Percentiles rank a stretch among this genome's conserved stretches.
Conservation (phyloP, 179 eudicot genomes). For the Camellia oleifera region DNA sequence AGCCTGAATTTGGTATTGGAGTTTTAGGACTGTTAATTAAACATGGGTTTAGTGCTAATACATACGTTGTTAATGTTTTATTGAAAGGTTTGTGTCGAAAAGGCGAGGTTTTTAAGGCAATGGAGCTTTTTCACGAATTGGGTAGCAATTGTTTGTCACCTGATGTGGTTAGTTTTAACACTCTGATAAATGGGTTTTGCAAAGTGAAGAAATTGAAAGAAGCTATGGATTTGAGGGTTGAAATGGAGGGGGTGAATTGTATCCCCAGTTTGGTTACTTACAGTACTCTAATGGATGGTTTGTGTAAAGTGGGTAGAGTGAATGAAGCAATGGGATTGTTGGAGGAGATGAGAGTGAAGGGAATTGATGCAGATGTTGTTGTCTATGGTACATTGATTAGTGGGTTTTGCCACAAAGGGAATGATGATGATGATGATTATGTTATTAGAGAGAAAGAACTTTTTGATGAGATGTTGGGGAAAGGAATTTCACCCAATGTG, state of each 20-base stretch:
- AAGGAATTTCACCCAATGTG: slow-evolving; percentile 51
- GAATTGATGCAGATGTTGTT: slow-evolving; percentile 44
- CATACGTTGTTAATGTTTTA: slow-evolving; percentile 51
- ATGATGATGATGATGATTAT: neutral
- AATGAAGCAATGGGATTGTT: slow-evolving; percentile 50
- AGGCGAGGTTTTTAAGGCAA: slow-evolving; percentile 46
- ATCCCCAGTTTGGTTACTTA: slow-evolving; percentile 38
- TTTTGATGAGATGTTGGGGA: slow-evolving; percentile 47
- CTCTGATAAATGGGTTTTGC: slow-evolving; percentile 52
- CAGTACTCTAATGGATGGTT: slow-evolving; percentile 43
- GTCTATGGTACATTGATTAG: slow-evolving; percentile 50
- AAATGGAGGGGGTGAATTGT: slow-evolving; percentile 43
- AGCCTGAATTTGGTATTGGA: slow-evolving; percentile 48
- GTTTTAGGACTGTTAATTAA: slow-evolving; percentile 58
- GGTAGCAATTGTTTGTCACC: slow-evolving; percentile 20
- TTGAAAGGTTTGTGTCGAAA: slow-evolving; percentile 61
- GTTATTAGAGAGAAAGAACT: slow-evolving; percentile 47
- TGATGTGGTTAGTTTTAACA: slow-evolving; percentile 58
- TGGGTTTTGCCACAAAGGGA: slow-evolving; percentile 53
- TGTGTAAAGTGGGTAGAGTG: slow-evolving; percentile 47
- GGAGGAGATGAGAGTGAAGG: slow-evolving; percentile 48
- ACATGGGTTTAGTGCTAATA: slow-evolving; percentile 43
- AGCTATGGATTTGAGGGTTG: slow-evolving; percentile 45
- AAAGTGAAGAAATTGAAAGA: slow-evolving; percentile 45
- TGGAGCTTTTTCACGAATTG: slow-evolving; percentile 35